phyloP scores from a whole-genome alignment of 768 basidiomycete genomes.

The Sporobolomyces roseus region DNA sequence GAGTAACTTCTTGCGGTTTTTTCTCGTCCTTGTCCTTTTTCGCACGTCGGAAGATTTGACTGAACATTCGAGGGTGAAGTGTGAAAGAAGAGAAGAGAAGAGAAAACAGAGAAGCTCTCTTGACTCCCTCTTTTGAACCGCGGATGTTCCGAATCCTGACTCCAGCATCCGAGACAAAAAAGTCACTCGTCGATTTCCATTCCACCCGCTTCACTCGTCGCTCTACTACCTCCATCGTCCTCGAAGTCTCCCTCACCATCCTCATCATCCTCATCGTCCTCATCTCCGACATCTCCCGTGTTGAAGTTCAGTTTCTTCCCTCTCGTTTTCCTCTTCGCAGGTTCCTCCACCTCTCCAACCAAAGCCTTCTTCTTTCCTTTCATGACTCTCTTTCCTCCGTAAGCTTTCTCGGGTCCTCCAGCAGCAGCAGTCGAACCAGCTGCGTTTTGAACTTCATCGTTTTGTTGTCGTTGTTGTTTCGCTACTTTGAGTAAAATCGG shows the following conservation, averaged over 20 bases:
- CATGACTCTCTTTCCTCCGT: conserved; percentile 3
- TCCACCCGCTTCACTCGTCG: too few species aligned
- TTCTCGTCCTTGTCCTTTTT: too few species aligned
- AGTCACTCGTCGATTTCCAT: too few species aligned
- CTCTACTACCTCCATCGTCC: too few species aligned
- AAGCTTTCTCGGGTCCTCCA: neutral
- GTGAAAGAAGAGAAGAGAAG: too few species aligned
- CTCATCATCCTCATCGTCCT: conserved; percentile 13
- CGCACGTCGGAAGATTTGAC: too few species aligned
- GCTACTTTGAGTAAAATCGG: neutral
- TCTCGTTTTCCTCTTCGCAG: neutral
- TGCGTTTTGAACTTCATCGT: conserved; percentile 6
- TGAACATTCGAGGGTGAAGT: too few species aligned
- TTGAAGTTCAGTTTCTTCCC: neutral
- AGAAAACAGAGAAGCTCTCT: too few species aligned
- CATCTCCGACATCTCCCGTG: conserved; percentile 6
- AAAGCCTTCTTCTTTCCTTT: conserved; percentile 9
- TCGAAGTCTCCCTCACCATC: neutral
- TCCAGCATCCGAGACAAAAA: too few species aligned
- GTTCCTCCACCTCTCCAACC: neutral
- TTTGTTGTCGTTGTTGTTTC: neutral
- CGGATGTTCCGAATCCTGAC: too few species aligned
- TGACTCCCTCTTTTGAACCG: too few species aligned
- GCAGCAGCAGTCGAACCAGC: neutral
- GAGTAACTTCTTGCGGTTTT: too few species aligned